These are phyloP conservation scores for Trichophyton schoenleinii DNA, from an alignment of 2,329 filamentous ascomycete species.

Conservation along the genomic window DNA sequence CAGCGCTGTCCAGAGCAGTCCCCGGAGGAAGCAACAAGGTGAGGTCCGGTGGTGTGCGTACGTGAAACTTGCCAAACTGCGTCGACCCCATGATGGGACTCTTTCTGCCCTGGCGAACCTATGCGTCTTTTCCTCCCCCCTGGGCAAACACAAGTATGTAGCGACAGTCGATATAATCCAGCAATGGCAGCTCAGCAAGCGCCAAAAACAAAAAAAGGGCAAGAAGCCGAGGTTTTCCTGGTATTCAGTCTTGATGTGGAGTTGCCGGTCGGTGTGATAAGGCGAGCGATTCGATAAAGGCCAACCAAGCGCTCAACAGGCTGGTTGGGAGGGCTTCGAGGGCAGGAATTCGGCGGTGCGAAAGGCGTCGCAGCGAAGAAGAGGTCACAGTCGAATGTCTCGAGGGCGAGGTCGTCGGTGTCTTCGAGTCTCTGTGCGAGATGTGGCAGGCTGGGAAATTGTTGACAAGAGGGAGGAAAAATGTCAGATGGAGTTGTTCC, in stretches of 20 bases:
- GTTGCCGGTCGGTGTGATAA: too few relatives aligned
- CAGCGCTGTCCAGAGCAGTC: not conserved
- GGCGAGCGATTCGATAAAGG: too few relatives aligned
- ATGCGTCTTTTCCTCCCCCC: not conserved
- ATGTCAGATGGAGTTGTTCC: constrained; percentile 2
- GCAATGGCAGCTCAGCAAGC: not conserved
- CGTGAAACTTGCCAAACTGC: constrained; percentile 48
- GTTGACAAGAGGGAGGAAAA: not conserved
- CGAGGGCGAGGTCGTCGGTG: not conserved
- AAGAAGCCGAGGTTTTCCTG: too few relatives aligned
- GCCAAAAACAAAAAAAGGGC: not conserved
- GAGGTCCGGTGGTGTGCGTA: constrained; percentile 24
- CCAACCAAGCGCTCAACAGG: not conserved
- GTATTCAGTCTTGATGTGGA: too few relatives aligned
- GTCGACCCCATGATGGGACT: constrained; percentile 36
- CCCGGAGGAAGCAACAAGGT: not conserved
- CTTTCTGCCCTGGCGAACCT: not conserved
- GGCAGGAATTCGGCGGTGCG: too few relatives aligned
- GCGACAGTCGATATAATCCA: not conserved
- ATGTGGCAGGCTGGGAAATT: not conserved
- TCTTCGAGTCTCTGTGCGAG: not conserved
- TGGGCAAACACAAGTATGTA: not conserved
- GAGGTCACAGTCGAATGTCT: not conserved
- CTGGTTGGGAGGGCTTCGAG: not conserved
- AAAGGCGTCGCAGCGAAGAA: not conserved